Evolutionary conservation across 148 eudicot genomes (phyloP), one percentile per base, ranked within the genome.

Genomic region (Amaranthus palmeri): DNA sequence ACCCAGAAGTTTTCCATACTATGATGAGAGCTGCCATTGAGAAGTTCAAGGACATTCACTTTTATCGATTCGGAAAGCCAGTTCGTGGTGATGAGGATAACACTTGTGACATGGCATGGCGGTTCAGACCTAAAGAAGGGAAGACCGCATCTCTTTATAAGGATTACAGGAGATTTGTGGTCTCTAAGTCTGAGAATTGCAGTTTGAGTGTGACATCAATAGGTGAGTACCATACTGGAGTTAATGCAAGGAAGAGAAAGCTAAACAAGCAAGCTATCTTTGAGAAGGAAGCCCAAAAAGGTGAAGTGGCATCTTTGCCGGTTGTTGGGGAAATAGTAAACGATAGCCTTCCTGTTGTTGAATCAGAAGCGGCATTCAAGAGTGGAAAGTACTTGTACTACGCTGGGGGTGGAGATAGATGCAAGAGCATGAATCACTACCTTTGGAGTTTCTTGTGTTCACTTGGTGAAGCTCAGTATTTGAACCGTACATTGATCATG

Each of bases 21-120:
- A 79, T 95, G 90, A 95, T 92, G 97, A 86, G 85, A 68, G 92
- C 90, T 51, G 87, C 99, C 13, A 92, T 95, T 70, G 97, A 95
- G 74, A 81, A 83, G 70, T 95, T 90, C 47, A 86, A 82, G 84
- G 99, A 95, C 58, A 84, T 86, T 47, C 97, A 89, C 69, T 95
- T 95, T 64, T 89, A 92, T 52, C 70, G 89, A 70, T 95, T 95
- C 73, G 99, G 99, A 43, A 95, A 95, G 74, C 87, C 96, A 0
- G 85, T 92, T 47, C 79, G 76, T 17, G 99, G 99, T 44, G 67
- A 71, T 0, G 80, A 92, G 53, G 96, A 86, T 72, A 75, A 60
- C 45, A 89, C 81, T 11, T 95, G 99, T 76, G 97, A 92, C 76
- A 95, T 95, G 99, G 99, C 97, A 3, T 95, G 96, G 96, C 78